Percentiles rank a stretch among this genome's conserved stretches.
Conservation (phyloP, 2,329 filamentous ascomycete genomes). For the Exophiala alcalophila region DNA sequence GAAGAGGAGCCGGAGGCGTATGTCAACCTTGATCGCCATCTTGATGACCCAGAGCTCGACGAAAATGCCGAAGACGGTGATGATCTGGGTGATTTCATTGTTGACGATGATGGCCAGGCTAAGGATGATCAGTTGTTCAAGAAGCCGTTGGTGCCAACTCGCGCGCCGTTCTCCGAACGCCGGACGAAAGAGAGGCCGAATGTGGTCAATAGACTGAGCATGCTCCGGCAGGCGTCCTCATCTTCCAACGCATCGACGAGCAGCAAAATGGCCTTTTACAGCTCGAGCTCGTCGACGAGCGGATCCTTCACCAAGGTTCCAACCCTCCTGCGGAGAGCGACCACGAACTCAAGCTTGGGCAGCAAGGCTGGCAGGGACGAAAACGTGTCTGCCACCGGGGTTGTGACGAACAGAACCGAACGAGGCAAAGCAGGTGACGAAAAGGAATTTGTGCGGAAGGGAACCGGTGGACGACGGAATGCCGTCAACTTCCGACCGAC, state of each 20-base stretch:
- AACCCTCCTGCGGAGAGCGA: constrained; percentile 28
- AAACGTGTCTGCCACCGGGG: constrained; percentile 29
- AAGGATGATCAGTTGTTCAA: constrained; percentile 29
- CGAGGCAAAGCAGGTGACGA: constrained; percentile 27
- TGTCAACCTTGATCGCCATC: constrained; percentile 44
- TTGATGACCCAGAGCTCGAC: constrained; percentile 54
- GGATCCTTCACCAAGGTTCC: constrained; percentile 24
- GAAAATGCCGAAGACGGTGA: constrained; percentile 51
- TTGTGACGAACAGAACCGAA: constrained; percentile 28
- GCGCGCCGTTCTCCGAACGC: constrained; percentile 33
- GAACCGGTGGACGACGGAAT: constrained; percentile 25
- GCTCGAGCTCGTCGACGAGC: constrained; percentile 12
- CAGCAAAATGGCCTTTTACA: constrained; percentile 29
- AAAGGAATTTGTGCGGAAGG: constrained; percentile 30
- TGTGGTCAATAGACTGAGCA: constrained; percentile 45
- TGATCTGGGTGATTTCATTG: constrained; percentile 30
- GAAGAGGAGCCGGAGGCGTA: constrained; percentile 39
- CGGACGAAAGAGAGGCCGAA: constrained; percentile 38
- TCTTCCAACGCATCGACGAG: constrained; percentile 31
- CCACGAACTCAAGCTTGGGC: constrained; percentile 29
- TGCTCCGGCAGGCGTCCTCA: constrained; percentile 46
- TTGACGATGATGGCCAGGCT: constrained; percentile 33
- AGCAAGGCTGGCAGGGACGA: constrained; percentile 23
- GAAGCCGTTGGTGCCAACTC: constrained; percentile 28
- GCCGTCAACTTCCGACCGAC: constrained; percentile 30